A percentile compares a stretch with the other conserved stretches of the same genome.
These are phyloP conservation scores for Auxenochlorella protothecoides DNA, from an alignment of 139 green algal species.

Conservation along the genomic window DNA sequence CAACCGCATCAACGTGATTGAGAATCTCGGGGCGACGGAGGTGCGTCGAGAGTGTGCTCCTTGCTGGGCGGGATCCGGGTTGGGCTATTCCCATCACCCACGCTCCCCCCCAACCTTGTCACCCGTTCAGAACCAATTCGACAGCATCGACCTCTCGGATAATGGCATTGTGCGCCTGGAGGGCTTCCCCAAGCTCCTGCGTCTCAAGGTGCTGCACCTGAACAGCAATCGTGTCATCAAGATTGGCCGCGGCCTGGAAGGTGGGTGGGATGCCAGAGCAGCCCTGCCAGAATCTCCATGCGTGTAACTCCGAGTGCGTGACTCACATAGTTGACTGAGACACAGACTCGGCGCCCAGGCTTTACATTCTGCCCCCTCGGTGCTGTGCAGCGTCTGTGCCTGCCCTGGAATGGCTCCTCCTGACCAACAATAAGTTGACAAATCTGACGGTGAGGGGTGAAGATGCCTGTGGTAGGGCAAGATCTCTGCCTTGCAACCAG, in stretches of 20 bases:
- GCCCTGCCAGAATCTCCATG: not conserved
- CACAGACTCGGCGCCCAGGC: not conserved
- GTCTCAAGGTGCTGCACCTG: constrained; percentile 70
- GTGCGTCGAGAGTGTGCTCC: constrained; percentile 20
- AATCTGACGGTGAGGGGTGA: constrained; percentile 62
- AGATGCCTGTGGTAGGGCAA: not conserved
- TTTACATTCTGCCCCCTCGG: not conserved
- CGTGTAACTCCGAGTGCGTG: not conserved
- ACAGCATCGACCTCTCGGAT: constrained; percentile 92
- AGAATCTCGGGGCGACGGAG: constrained; percentile 90
- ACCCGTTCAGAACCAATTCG: constrained; percentile 87
- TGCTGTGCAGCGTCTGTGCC: constrained; percentile 59
- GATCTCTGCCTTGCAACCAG: not conserved
- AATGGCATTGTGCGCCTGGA: constrained; percentile 93
- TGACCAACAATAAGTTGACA: constrained; percentile 86
- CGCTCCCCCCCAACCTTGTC: not conserved
- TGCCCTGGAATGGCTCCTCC: constrained; percentile 70
- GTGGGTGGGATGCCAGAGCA: constrained; percentile 22
- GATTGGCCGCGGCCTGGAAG: constrained; percentile 58
- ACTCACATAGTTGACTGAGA: not conserved
- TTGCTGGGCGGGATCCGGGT: too few relatives aligned
- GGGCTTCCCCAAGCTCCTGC: constrained; percentile 78
- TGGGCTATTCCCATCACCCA: not conserved
- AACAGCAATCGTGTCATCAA: constrained; percentile 90
- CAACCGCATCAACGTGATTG: constrained; percentile 77